These are phyloP conservation scores for Gamarada debralockiae DNA, from an alignment of 495 filamentous ascomycete genomes.

Conservation along the genomic window DNA sequence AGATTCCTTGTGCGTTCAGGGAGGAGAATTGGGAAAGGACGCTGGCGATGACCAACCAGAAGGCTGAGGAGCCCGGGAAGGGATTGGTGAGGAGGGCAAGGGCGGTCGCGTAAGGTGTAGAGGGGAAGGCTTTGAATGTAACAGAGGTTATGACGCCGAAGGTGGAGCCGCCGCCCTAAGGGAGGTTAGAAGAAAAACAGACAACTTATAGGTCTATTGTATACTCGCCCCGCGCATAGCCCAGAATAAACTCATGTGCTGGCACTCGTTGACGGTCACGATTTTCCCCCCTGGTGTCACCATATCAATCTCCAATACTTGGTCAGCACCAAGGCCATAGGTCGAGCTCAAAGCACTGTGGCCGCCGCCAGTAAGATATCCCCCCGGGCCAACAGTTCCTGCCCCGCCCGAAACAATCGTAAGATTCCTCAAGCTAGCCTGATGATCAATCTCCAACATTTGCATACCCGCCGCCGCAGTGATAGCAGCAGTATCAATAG, in stretches of 20 bases:
- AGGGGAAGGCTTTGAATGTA: too few species aligned
- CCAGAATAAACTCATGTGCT: constrained; percentile 61
- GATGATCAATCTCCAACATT: constrained; percentile 3
- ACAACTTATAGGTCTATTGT: too few species aligned
- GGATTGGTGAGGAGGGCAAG: constrained; percentile 32
- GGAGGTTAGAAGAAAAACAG: too few species aligned
- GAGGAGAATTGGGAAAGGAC: constrained; percentile 31
- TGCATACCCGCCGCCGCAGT: constrained; percentile 34
- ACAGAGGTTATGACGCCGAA: not conserved
- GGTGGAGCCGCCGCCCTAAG: constrained; percentile 27
- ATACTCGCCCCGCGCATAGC: constrained; percentile 62
- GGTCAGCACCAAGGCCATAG: constrained; percentile 59
- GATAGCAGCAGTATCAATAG: constrained; percentile 30
- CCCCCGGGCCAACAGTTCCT: constrained; percentile 35
- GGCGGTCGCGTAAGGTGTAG: constrained; percentile 35
- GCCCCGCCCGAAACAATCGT: constrained; percentile 1
- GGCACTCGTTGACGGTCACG: constrained; percentile 47
- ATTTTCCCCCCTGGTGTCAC: constrained; percentile 50
- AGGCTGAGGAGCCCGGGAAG: not conserved
- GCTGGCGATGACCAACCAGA: constrained; percentile 17
- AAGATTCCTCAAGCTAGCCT: constrained; percentile 16
- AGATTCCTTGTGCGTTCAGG: constrained; percentile 18
- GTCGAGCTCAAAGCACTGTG: constrained; percentile 48
- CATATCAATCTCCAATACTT: constrained; percentile 56
- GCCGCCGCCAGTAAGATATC: constrained; percentile 59